Percentiles rank a stretch among this genome's conserved stretches.
Evolutionary conservation across 148 eudicot species (phyloP).

Genomic region (Bassia scoparia): DNA sequence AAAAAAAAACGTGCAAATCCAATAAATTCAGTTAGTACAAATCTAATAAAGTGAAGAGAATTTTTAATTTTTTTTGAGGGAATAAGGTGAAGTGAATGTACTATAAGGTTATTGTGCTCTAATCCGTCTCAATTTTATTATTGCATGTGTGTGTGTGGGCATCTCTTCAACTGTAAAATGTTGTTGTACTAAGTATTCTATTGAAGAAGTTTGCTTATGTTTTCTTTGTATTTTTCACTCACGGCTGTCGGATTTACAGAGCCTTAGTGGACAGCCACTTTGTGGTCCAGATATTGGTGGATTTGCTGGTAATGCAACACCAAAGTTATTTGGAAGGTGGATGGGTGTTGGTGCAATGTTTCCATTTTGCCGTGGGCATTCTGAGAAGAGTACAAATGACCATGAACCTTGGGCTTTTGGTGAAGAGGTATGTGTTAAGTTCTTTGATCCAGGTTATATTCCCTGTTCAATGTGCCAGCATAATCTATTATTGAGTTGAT

Average conservation of each 20-base stretch:
- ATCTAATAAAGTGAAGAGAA: no score
- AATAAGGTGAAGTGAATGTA: no score
- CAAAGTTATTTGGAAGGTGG: slow-evolving; percentile 96
- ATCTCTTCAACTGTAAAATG: neutral
- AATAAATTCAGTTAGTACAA: no score
- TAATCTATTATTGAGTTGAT: neutral
- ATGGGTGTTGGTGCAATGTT: slow-evolving; percentile 93
- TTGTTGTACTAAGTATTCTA: neutral
- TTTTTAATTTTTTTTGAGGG: no score
- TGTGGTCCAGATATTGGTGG: slow-evolving; percentile 99
- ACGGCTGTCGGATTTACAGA: slow-evolving; percentile 36
- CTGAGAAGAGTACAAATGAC: slow-evolving; percentile 64
- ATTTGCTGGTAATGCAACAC: slow-evolving; percentile 96
- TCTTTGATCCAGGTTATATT: neutral
- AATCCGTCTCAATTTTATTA: no score
- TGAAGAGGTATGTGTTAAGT: slow-evolving; percentile 56
- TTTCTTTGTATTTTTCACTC: neutral
- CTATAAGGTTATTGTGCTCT: no score
- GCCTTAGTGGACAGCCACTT: slow-evolving; percentile 97
- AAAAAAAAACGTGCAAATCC: no score
- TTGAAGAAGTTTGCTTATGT: neutral
- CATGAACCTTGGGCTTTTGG: slow-evolving; percentile 99
- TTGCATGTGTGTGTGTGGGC: neutral
- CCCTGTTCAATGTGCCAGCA: neutral
- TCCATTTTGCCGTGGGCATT: slow-evolving; percentile 96